These are phyloP conservation scores for Ustilago xerochloae DNA, from an alignment of 1,284 basidiomycete species.

Conservation along the genomic window DNA sequence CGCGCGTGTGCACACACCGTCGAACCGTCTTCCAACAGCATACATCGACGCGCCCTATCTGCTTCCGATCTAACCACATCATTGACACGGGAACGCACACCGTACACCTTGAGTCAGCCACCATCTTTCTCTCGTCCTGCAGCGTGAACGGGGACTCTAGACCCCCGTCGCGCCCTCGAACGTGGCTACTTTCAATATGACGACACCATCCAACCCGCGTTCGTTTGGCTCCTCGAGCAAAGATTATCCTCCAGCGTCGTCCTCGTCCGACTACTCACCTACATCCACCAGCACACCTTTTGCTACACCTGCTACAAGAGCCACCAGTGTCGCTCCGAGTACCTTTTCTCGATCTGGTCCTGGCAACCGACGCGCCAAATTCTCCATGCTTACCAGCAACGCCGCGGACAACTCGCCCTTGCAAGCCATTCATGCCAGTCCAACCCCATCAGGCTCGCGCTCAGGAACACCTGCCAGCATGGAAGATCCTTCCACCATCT, in stretches of 20 bases:
- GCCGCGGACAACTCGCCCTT: slow-evolving; percentile 20
- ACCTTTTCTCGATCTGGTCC: slow-evolving; percentile 53
- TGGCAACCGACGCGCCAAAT: slow-evolving; percentile 47
- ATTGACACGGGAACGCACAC: not conserved
- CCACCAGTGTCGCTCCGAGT: slow-evolving; percentile 46
- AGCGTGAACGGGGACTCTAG: slow-evolving; percentile 7
- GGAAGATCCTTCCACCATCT: slow-evolving; percentile 19
- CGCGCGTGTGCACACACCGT: not conserved
- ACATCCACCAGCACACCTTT: slow-evolving; percentile 51
- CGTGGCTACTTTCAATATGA: slow-evolving; percentile 27
- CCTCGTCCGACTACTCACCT: slow-evolving; percentile 48
- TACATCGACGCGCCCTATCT: slow-evolving; percentile 12
- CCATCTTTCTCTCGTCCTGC: slow-evolving; percentile 2
- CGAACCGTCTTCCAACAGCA: slow-evolving; percentile 14
- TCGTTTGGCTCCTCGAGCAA: slow-evolving; percentile 31
- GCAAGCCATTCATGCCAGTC: slow-evolving; percentile 36
- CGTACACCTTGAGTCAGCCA: not conserved
- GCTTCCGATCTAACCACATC: too few relatives aligned
- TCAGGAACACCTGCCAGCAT: slow-evolving; percentile 40
- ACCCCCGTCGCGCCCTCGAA: slow-evolving; percentile 21
- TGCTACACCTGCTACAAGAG: slow-evolving; percentile 42
- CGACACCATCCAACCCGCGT: slow-evolving; percentile 47
- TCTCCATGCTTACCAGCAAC: slow-evolving; percentile 31
- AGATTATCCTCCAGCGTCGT: slow-evolving; percentile 30
- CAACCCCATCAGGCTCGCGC: slow-evolving; percentile 42